These are phyloP conservation scores for Neofusicoccum sp. DNA, from an alignment of 2,329 filamentous ascomycete genomes.

Conservation along the genomic window DNA sequence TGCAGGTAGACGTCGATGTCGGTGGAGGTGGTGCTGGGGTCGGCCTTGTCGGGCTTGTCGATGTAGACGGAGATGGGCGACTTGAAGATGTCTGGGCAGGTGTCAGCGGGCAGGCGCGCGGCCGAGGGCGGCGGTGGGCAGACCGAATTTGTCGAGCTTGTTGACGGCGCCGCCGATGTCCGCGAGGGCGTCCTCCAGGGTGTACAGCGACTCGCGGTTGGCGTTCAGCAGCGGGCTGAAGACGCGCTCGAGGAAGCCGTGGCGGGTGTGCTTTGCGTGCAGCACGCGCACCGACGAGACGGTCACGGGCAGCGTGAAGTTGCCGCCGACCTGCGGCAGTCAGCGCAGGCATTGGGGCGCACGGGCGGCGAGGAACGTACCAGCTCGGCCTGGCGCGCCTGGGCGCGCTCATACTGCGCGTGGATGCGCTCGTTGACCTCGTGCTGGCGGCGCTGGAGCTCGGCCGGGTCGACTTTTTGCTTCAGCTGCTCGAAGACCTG, in stretches of 20 bases:
- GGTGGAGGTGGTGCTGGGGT: conserved; percentile 67
- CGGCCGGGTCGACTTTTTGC: conserved; percentile 58
- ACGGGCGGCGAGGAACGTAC: conserved; percentile 44
- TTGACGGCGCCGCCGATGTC: conserved; percentile 68
- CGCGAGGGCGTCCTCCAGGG: conserved; percentile 73
- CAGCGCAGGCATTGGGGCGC: conserved; percentile 13
- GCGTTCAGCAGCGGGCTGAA: conserved; percentile 74
- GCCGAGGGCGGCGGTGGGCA: conserved; percentile 22
- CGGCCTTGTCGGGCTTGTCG: conserved; percentile 68
- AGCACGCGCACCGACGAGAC: conserved; percentile 83
- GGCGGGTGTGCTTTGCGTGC: conserved; percentile 79
- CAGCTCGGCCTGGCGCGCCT: conserved; percentile 63
- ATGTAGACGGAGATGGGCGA: conserved; percentile 79
- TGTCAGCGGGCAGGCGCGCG: conserved; percentile 14
- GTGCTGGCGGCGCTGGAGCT: conserved; percentile 59
- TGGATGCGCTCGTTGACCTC: conserved; percentile 59
- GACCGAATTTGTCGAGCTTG: conserved; percentile 80
- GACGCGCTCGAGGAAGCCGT: conserved; percentile 76
- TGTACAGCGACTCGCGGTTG: conserved; percentile 66
- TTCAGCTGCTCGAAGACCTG: conserved; percentile 62
- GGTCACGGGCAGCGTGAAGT: conserved; percentile 82
- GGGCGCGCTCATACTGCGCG: conserved; percentile 60
- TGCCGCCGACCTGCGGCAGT: conserved; percentile 53
- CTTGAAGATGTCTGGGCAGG: conserved; percentile 75
- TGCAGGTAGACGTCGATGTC: conserved; percentile 80